phyloP scores from a whole-genome alignment of 345 rosid genomes.

The Aquilaria sinensis region DNA sequence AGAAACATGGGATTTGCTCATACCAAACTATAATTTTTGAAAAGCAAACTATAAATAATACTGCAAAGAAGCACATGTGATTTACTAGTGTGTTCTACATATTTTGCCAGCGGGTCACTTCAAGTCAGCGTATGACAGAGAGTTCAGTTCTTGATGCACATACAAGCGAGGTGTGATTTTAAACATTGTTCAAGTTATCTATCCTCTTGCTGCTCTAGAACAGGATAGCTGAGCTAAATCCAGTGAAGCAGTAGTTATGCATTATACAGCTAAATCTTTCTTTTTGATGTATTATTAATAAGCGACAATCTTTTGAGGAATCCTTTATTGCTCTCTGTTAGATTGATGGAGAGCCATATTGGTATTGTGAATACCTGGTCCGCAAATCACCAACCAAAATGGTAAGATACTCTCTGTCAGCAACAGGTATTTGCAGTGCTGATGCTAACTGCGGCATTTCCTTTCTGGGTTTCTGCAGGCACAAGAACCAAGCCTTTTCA shows the following conservation, averaged over 20 bases:
- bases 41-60: too few species aligned
- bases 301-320: not conserved
- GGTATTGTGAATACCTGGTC: constrained; percentile 84
- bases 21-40: too few species aligned
- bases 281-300: not conserved
- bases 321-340: constrained; percentile 15
- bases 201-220: not conserved
- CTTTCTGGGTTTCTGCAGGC: constrained; percentile 40
- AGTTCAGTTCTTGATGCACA: constrained; percentile 90
- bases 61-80: too few species aligned
- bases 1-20: too few species aligned
- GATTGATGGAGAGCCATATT: constrained; percentile 88
- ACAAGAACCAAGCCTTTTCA: constrained; percentile 67
- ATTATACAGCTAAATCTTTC: not conserved
- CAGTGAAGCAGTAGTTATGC: too few species aligned
- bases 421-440: constrained; percentile 3
- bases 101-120: constrained; percentile 76
- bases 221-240: not conserved
- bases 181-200: constrained; percentile 12
- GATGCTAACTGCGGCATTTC: not conserved
- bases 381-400: constrained; percentile 80
- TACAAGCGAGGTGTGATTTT: constrained; percentile 44
- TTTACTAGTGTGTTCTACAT: not conserved
- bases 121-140: constrained; percentile 82
- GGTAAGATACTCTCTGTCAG: constrained; percentile 29